Evolutionary conservation across 176 grass and related monocot genomes (phyloP).

Genomic region (Urochloa ruziziensis): DNA sequence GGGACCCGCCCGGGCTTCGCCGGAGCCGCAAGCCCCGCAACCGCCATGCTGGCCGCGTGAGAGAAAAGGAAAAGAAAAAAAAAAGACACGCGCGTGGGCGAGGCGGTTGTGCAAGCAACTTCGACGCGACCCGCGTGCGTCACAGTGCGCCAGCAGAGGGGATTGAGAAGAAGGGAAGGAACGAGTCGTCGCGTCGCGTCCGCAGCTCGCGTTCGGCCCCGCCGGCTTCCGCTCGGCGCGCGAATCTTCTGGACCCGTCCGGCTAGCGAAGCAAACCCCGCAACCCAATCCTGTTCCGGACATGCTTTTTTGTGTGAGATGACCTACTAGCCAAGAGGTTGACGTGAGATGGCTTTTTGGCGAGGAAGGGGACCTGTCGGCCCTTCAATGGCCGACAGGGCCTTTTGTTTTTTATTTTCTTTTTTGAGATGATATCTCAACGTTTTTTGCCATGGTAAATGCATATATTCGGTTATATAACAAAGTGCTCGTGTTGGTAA

Average conservation of each 20-base stretch:
- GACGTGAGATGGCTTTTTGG: too few relatives aligned
- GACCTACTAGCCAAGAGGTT: too few relatives aligned
- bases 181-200: background rate
- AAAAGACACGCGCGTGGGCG: background rate
- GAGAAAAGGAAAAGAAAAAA: too few relatives aligned
- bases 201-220: background rate
- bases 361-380: too few relatives aligned
- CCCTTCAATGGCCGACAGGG: too few relatives aligned
- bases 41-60: background rate
- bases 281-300: background rate
- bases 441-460: too few relatives aligned
- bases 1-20: background rate
- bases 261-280: background rate
- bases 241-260: constrained; percentile 13
- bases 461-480: too few relatives aligned
- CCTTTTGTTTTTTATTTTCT: too few relatives aligned
- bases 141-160: background rate
- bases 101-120: background rate
- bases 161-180: background rate
- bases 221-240: background rate
- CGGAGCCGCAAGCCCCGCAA: background rate
- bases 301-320: background rate
- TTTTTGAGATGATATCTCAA: too few relatives aligned
- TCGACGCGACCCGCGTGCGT: constrained; percentile 14
- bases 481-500: too few relatives aligned